Evolutionary conservation across 768 basidiomycete genomes (phyloP).

Genomic region (Tubosaeta sp.): DNA sequence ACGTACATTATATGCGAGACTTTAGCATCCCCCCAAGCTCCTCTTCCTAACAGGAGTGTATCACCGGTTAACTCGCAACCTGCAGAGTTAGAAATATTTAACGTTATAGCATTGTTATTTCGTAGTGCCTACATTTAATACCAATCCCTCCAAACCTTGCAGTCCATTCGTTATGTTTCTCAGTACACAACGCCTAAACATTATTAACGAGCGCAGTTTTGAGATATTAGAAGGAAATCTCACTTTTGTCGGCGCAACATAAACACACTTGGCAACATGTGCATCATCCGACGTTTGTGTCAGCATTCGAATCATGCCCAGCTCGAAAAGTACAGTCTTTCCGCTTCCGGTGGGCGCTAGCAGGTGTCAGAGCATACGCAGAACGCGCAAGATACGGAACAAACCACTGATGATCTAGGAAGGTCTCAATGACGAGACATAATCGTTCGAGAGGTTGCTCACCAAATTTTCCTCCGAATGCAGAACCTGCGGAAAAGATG

Average conservation of each 20-base stretch:
- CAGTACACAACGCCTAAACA: slow-evolving; percentile 77
- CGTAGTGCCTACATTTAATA: slow-evolving; percentile 56
- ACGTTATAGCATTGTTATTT: not conserved
- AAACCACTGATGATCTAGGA: slow-evolving; percentile 69
- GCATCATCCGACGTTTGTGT: slow-evolving; percentile 34
- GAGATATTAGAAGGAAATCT: not conserved
- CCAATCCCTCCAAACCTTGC: slow-evolving; percentile 73
- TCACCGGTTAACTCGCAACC: slow-evolving; percentile 93
- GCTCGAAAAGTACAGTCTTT: slow-evolving; percentile 93
- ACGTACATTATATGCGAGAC: slow-evolving; percentile 75
- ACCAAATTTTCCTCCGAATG: slow-evolving; percentile 64
- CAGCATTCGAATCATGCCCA: slow-evolving; percentile 79
- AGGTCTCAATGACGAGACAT: slow-evolving; percentile 8
- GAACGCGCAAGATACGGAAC: slow-evolving; percentile 7
- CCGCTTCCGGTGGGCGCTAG: slow-evolving; percentile 94
- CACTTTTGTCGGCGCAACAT: slow-evolving; percentile 92
- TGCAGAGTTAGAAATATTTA: slow-evolving; percentile 26
- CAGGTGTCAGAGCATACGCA: slow-evolving; percentile 3
- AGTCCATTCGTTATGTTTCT: slow-evolving; percentile 81
- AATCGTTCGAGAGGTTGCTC: not conserved
- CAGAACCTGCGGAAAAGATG: slow-evolving; percentile 45
- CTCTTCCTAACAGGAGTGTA: slow-evolving; percentile 62
- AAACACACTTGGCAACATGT: slow-evolving; percentile 66
- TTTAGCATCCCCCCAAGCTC: slow-evolving; percentile 70
- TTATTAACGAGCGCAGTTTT: not conserved